Base-by-base conservation (phyloP, 1,139 yeast species). In the Zhuliangozyma blackwelliae region DNA sequence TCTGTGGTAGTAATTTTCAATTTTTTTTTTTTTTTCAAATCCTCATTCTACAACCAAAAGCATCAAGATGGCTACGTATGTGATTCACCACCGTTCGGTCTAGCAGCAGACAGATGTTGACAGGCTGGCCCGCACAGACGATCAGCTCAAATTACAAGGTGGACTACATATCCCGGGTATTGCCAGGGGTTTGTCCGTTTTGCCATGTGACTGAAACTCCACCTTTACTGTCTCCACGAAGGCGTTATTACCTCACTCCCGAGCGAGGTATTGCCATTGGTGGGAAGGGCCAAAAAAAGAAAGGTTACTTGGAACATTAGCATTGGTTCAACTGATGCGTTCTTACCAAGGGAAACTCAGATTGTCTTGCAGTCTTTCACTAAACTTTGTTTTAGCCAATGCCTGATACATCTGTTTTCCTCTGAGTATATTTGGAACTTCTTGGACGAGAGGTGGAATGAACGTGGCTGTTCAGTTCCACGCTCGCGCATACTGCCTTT, bases 371-470 rank as follows among this genome's bases (percentile, higher is more conserved):
- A 65, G 72, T 41, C 40, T 42, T 35, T 37, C 47, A 50, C 52
- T 55, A 57, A 50, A 41, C 39, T 47, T 48, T 51, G 55, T 53
- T 58, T 45, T 51, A 57, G 72, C 73, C 71, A 52, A 67, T 67
- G 73, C 72, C 66, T 65, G 72, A 65, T 62, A 59, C 48, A 63
- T 68, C 74, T 67, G 70, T 61, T 66, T 66, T 67, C 72, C 70
- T 68, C 72, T 68, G 74, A 57, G 71, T 44, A 33, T 37, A 39
- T 35, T 35, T 34, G 23, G 16, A 29, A 43, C 40, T 31, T 38
- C 39, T 40, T 47, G 50, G 47, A 54, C 59, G 68, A 51, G 65
- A 57, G 50, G 40, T 53, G 45, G 71, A 66, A 67, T 67, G 72
- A 65, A 61, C 60, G 45, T 65, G 67, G 72, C 70, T 40, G 63